Conservation (phyloP, 305 asterid genomes). For the Euphrasia arctica region DNA sequence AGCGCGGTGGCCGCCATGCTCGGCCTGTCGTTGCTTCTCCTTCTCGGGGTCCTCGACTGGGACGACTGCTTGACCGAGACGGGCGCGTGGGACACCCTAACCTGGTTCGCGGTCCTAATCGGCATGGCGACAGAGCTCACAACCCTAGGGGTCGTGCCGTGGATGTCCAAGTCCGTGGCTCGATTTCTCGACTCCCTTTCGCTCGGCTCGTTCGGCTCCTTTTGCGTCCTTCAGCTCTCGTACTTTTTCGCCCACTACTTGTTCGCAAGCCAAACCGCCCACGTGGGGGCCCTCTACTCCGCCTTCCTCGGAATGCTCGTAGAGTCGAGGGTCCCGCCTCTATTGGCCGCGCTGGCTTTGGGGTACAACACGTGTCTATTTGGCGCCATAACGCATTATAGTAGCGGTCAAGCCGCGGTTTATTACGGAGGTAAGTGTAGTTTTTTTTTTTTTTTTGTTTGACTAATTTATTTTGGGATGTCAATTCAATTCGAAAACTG, state of each 20-base stretch:
- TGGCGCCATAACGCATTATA: slow-evolving; percentile 78
- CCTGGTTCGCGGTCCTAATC: slow-evolving; percentile 72
- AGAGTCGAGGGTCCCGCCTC: slow-evolving; percentile 52
- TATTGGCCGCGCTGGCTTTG: slow-evolving; percentile 53
- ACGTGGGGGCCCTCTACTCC: slow-evolving; percentile 79
- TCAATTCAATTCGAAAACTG: too few species aligned
- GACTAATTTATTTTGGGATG: too few species aligned
- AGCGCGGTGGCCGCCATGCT: slow-evolving; percentile 72
- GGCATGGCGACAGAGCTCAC: slow-evolving; percentile 75
- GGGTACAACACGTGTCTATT: slow-evolving; percentile 66
- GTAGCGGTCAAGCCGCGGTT: slow-evolving; percentile 93
- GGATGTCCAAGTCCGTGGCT: slow-evolving; percentile 63
- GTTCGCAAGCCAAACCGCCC: slow-evolving; percentile 87
- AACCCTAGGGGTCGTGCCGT: slow-evolving; percentile 53
- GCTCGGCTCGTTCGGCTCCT: slow-evolving; percentile 41
- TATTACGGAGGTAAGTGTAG: slow-evolving; percentile 31
- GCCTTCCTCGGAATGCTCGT: slow-evolving; percentile 77
- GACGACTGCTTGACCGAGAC: slow-evolving; percentile 73
- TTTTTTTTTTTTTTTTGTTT: too few species aligned
- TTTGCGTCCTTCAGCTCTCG: slow-evolving; percentile 51
- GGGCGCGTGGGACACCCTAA: slow-evolving; percentile 78
- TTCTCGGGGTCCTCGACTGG: slow-evolving; percentile 61
- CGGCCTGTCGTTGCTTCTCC: slow-evolving; percentile 59
- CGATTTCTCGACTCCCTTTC: slow-evolving; percentile 43
- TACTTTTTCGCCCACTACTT: slow-evolving; percentile 74